A percentile compares a stretch with the other conserved stretches of the same genome.
Evolutionary conservation across 345 rosid species (phyloP).

Genomic region (Cardamine chenopodiifolia): DNA sequence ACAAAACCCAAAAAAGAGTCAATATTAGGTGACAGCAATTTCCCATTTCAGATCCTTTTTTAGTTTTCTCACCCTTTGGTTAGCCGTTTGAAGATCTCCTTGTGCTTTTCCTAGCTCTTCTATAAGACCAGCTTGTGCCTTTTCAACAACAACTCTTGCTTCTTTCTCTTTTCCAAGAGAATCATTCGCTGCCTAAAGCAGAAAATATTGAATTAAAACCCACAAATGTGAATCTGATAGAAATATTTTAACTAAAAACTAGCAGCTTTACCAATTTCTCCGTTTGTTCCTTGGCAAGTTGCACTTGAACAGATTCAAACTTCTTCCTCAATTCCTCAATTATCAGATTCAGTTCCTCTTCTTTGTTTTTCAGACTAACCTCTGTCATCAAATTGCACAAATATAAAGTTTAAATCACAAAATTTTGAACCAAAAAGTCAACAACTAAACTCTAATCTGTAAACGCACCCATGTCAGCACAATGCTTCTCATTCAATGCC

Average conservation of each 20-base stretch:
- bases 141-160: constrained; percentile 64
- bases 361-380: constrained; percentile 70
- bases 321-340: constrained; percentile 84
- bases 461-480: constrained; percentile 75
- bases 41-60: neutral
- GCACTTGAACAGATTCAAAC: constrained; percentile 71
- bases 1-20: constrained; percentile 18
- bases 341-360: constrained; percentile 85
- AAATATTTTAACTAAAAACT: constrained; percentile 9
- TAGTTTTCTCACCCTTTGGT: constrained; percentile 73
- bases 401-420: constrained; percentile 9
- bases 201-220: constrained; percentile 21
- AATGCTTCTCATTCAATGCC: constrained; percentile 69
- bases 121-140: constrained; percentile 66
- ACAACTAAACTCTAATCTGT: constrained; percentile 7
- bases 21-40: neutral
- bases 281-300: constrained; percentile 78
- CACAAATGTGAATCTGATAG: neutral
- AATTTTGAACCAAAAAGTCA: constrained; percentile 9
- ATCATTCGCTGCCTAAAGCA: constrained; percentile 69
- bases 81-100: constrained; percentile 87
- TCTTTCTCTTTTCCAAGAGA: constrained; percentile 84
- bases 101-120: constrained; percentile 84
- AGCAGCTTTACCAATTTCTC: constrained; percentile 65
- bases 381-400: constrained; percentile 55